Evolutionary conservation across 257 asterid genomes (phyloP).

Genomic region (Mentha longifolia): DNA sequence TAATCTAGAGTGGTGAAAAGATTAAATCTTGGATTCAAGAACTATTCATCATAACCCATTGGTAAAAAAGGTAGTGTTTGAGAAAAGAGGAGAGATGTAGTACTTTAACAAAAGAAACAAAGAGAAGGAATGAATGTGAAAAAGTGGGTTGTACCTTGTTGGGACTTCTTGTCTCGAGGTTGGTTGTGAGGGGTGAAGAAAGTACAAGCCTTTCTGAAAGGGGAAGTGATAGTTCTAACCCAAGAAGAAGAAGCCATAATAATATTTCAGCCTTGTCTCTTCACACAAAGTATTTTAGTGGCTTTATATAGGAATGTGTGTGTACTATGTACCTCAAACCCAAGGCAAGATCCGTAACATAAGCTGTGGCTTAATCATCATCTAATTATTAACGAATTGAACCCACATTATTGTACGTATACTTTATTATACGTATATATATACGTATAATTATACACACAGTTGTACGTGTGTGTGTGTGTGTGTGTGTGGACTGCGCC

Average conservation of each 20-base stretch:
- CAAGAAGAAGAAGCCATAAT: conserved; percentile 35
- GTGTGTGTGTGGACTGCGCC: conserved; percentile 29
- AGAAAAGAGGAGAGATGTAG: no score
- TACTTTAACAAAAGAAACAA: not conserved
- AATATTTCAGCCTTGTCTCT: conserved; percentile 32
- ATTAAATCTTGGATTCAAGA: no score
- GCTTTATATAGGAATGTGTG: conserved; percentile 16
- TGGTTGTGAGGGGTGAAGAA: conserved; percentile 45
- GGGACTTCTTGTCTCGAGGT: conserved; percentile 51
- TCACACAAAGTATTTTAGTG: not conserved
- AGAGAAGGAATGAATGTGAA: not conserved
- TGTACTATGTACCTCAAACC: conserved; percentile 22
- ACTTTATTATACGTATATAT: not conserved
- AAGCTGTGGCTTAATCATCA: conserved; percentile 42
- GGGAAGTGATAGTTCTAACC: conserved; percentile 53
- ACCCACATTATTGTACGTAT: not conserved
- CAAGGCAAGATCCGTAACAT: conserved; percentile 54
- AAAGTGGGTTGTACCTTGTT: conserved; percentile 37
- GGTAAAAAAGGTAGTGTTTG: no score
- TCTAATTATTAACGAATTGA: conserved; percentile 30
- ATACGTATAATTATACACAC: not conserved
- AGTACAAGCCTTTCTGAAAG: conserved; percentile 52
- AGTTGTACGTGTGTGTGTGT: not conserved
- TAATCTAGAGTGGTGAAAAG: no score
- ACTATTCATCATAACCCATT: no score